A percentile compares a stretch with the other conserved stretches of the same genome.
phyloP scores from a whole-genome alignment of 2,329 filamentous ascomycete genomes.

The Fusarium penzigii region DNA sequence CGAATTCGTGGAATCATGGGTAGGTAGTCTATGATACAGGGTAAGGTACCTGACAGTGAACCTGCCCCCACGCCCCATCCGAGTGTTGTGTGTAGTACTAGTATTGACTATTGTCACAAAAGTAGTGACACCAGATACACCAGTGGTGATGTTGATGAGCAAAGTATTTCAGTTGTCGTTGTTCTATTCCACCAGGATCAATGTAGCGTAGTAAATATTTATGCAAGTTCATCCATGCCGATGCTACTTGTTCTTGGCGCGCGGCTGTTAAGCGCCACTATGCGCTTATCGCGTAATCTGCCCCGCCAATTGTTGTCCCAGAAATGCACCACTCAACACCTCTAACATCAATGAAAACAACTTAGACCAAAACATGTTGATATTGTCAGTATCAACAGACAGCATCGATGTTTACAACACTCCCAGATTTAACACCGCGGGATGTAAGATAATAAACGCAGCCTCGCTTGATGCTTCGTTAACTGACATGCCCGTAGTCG shows the following conservation, averaged over 20 bases:
- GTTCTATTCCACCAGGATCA: background rate
- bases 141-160: no score
- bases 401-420: constrained; percentile 58
- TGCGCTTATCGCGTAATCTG: constrained; percentile 20
- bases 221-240: background rate
- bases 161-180: background rate
- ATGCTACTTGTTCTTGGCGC: constrained; percentile 2
- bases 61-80: no score
- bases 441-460: constrained; percentile 56
- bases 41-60: no score
- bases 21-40: no score
- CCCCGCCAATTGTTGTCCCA: constrained; percentile 21
- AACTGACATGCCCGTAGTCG: constrained; percentile 49
- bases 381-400: constrained; percentile 13
- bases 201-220: background rate
- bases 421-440: constrained; percentile 69
- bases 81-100: no score
- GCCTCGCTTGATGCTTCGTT: background rate
- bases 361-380: constrained; percentile 12
- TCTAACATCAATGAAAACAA: constrained; percentile 5
- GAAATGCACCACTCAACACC: constrained; percentile 17
- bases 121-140: no score
- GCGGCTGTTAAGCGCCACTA: constrained; percentile 27
- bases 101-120: no score
- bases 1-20: no score